Conservation (phyloP, 1,139 yeast species). For the Torulaspora pretoriensis region DNA sequence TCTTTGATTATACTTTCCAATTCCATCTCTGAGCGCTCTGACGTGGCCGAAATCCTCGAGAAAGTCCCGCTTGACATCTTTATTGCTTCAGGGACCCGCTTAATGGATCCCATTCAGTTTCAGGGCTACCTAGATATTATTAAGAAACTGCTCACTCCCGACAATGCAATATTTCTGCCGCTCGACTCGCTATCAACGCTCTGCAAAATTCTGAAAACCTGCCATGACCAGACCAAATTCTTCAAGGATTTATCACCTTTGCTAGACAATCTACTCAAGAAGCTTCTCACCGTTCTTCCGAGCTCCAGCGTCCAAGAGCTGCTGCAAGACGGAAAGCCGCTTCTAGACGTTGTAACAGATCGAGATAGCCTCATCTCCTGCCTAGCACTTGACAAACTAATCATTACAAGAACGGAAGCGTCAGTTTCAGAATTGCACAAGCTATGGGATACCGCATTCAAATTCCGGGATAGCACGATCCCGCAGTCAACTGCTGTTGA, state of each 20-base stretch:
- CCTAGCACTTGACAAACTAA: constrained; percentile 28
- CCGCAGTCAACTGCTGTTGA: constrained; percentile 1
- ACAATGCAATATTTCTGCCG: constrained; percentile 22
- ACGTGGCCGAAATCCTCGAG: constrained; percentile 19
- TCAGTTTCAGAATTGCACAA: constrained; percentile 7
- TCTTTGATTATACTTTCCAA: constrained; percentile 28
- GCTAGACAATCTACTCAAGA: constrained; percentile 26
- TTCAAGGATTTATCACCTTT: constrained; percentile 26
- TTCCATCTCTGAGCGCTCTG: constrained; percentile 24
- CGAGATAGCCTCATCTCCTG: constrained; percentile 27
- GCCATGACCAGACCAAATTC: constrained; percentile 29
- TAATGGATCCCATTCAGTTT: constrained; percentile 33
- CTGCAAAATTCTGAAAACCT: constrained; percentile 17
- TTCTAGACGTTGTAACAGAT: constrained; percentile 16
- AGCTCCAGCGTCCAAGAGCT: constrained; percentile 21
- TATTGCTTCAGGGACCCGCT: constrained; percentile 12
- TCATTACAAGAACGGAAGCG: constrained; percentile 15
- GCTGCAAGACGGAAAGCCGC: constrained; percentile 12
- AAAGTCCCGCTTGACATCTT: constrained; percentile 16
- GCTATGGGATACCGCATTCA: constrained; percentile 26
- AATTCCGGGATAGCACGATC: constrained; percentile 18
- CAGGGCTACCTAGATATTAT: constrained; percentile 34
- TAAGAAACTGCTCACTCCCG: constrained; percentile 27
- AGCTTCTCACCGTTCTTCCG: constrained; percentile 29
- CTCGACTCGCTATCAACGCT: constrained; percentile 16